Evolutionary conservation across 2,329 filamentous ascomycete genomes (phyloP), one percentile per base, ranked within the genome.

Genomic region (Penicillium sp.): DNA sequence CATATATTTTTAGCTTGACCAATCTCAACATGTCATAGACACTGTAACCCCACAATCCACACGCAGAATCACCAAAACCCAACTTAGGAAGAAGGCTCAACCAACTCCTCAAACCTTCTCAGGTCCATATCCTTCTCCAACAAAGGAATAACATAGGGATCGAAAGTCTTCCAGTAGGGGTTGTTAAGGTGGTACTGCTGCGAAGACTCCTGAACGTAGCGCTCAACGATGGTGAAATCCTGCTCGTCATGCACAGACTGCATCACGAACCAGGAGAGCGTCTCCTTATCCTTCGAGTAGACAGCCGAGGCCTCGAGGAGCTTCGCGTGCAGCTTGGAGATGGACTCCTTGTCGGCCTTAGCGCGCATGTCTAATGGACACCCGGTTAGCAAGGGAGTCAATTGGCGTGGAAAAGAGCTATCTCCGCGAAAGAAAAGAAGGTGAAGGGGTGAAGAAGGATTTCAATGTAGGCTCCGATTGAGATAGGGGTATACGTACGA

Each of bases 111-210:
- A 60, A 84, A 81, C 44, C 88, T 77, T 51, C 86, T 77, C 58
- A 90, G 70, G 69, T 90, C 88, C 86, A 90, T 90, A 8, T 82
- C 79, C 69, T 80, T 81, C 62, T 85, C 87, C 49, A 91, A 74
- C 55, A 90, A 69, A 2, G 88, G 88, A 46, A 85, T 78, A 27
- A 90, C 87, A 65, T 89, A 90, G 6, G 86, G 85, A 69, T 90
- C 87, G 65, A 90, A 90, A 1, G 87, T 89, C 77, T 89, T 82
- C 86, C 86, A 89, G 78, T 89, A 89, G 0, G 86, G 86, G 73
- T 89, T 89, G 67, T 82, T 81, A 18, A 86, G 78, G 67, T 86
- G 84, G 65, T 86, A 86, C 61, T 85, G 81, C 69, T 86, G 84
- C 66, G 64, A 68, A 15, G 67, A 65, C 70, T 90, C 88, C 57